Conservation (phyloP, 1,284 basidiomycete genomes). For the Afroboletus lepidellus region DNA sequence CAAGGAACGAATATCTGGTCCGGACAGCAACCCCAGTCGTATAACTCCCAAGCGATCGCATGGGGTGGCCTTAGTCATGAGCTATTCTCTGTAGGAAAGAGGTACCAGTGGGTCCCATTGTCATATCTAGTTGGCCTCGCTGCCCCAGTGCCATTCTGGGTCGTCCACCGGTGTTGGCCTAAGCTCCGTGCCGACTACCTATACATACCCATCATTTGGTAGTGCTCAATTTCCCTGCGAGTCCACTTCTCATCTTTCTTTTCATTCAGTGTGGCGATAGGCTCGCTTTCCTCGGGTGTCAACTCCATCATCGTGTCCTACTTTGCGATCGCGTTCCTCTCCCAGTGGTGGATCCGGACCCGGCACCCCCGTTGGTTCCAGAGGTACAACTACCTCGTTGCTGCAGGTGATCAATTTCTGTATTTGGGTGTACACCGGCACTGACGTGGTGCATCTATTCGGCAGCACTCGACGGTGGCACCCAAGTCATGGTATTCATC, state of each 20-base stretch:
- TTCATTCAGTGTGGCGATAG: constrained; percentile 33
- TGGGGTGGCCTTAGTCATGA: constrained; percentile 63
- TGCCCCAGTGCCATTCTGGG: constrained; percentile 56
- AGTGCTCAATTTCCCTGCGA: background rate
- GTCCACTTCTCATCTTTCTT: background rate
- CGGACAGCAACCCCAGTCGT: constrained; percentile 54
- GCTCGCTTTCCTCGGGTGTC: constrained; percentile 46
- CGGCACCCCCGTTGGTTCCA: constrained; percentile 57
- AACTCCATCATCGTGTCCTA: constrained; percentile 40
- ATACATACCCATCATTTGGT: constrained; percentile 48
- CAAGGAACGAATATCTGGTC: constrained; percentile 64
- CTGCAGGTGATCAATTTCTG: constrained; percentile 36
- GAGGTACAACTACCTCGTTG: constrained; percentile 48
- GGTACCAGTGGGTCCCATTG: constrained; percentile 59
- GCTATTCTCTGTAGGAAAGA: constrained; percentile 52
- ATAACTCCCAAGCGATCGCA: constrained; percentile 63
- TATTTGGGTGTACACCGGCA: background rate
- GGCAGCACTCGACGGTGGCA: constrained; percentile 56
- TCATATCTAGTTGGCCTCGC: constrained; percentile 55
- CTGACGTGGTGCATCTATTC: background rate
- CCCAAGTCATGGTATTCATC: constrained; percentile 70
- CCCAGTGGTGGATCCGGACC: constrained; percentile 58
- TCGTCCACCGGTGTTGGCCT: constrained; percentile 44
- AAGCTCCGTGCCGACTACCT: constrained; percentile 43
- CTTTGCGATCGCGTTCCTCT: constrained; percentile 50